These are phyloP conservation scores for Aspergillus brasiliensis DNA, from an alignment of 2,329 filamentous ascomycete species.

Conservation along the genomic window DNA sequence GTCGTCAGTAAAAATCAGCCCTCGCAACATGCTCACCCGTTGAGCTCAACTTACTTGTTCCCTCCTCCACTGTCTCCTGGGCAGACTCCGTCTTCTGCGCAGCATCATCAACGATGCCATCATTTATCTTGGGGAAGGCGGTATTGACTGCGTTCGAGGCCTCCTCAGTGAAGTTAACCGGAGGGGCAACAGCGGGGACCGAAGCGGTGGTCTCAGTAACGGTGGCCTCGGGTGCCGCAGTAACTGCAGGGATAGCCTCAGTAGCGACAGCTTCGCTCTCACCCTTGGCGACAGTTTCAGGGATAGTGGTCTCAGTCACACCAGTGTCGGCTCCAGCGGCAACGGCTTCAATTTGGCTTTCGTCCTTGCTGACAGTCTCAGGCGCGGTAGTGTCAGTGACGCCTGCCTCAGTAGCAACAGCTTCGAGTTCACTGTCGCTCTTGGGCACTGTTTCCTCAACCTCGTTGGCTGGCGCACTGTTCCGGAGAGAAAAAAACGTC, in stretches of 20 bases:
- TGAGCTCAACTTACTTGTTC: slow-evolving; percentile 8
- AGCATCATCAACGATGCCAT: slow-evolving; percentile 13
- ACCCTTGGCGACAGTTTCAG: slow-evolving; percentile 22
- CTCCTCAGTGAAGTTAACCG: slow-evolving; percentile 13
- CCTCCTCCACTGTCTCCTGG: slow-evolving; percentile 3
- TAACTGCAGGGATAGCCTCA: slow-evolving; percentile 14
- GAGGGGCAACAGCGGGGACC: slow-evolving; percentile 13
- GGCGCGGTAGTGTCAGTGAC: slow-evolving; percentile 10
- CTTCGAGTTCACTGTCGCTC: slow-evolving; percentile 10
- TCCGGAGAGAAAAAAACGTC: neutral
- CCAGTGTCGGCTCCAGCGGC: slow-evolving; percentile 14
- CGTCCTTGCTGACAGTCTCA: neutral
- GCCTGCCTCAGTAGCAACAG: slow-evolving; percentile 13
- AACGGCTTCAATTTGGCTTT: neutral
- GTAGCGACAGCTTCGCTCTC: slow-evolving; percentile 21
- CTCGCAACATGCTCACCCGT: neutral
- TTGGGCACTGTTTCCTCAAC: slow-evolving; percentile 13
- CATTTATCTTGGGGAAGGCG: slow-evolving; percentile 9
- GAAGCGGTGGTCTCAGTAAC: slow-evolving; percentile 21
- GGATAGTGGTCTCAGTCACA: neutral
- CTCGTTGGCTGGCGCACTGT: slow-evolving; percentile 7
- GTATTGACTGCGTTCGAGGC: slow-evolving; percentile 12
- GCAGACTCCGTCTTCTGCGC: slow-evolving; percentile 10
- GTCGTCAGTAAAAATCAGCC: slow-evolving; percentile 4
- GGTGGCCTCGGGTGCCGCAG: slow-evolving; percentile 19